Evolutionary conservation across 768 basidiomycete species (phyloP), one percentile per base, ranked within the genome.

Genomic region (Pisolithus albus): DNA sequence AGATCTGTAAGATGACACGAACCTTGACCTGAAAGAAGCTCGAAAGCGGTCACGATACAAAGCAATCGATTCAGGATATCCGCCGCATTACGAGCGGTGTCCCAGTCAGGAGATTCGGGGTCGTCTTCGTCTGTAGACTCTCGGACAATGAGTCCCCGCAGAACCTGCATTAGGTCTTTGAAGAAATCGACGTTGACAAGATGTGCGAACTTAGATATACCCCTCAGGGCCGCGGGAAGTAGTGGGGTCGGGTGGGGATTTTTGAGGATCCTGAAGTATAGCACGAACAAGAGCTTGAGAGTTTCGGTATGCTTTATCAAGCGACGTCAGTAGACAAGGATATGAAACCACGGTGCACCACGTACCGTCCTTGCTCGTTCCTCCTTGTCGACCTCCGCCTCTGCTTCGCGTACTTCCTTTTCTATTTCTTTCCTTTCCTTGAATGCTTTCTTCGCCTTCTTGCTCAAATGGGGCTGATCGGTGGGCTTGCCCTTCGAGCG

Each of bases 151-250:
- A 94, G 78, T 52, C 77, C 77, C 70, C 88, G 88, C 32, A 99
- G 75, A 5, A 93, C 90, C 49, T 81, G 76, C 74, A 99, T 79
- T 44, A 99, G 24, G 24, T 45, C 43, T 5, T 45, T 45, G 43
- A 98, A 99, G 72, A 99, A 98, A 67, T 99, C 94, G 59, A 98
- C 81, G 69, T 96, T 99, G 67, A 99, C 92, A 52, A 97, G 81
- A 65, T 98, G 96, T 1, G 95, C 87, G 63, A 91, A 98, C 71
- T 83, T 85, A 3, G 93, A 84, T 60, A 98, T 88, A 55, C 96
- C 96, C 61, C 87, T 84, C 56, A 99, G 75, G 40, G 93, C 94
- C 30, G 88, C 80, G 19, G 92, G 84, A 26, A 45, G 43, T 6
- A 45, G 43, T 13, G 43, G 43, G 16, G 43, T 45, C 9, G 21